These are phyloP conservation scores for Wallacemonas sp. DNA, from an alignment of 208 protist genomes.

Conservation along the genomic window DNA sequence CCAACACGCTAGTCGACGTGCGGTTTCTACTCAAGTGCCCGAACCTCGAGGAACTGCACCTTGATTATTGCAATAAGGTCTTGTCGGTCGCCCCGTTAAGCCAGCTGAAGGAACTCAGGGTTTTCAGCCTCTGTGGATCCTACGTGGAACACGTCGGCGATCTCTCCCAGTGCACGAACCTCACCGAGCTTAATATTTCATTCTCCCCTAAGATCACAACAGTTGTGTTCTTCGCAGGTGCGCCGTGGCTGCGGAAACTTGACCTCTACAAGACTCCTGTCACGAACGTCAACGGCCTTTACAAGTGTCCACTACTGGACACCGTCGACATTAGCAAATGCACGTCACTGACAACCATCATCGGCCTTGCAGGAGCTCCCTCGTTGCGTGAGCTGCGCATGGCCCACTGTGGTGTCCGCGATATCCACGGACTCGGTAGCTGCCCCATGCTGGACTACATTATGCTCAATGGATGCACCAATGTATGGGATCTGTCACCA, in stretches of 20 bases:
- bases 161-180: constrained; percentile 13
- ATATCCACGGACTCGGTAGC: constrained; percentile 2
- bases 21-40: not conserved
- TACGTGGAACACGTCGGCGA: not conserved
- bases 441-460: constrained; percentile 15
- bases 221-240: constrained; percentile 13
- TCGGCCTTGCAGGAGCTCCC: not conserved
- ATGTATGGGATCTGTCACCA: constrained; percentile 7
- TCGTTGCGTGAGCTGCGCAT: not conserved
- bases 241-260: constrained; percentile 10
- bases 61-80: not conserved
- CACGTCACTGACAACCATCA: not conserved
- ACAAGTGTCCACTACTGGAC: constrained; percentile 7
- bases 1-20: not conserved
- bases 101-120: not conserved
- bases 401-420: constrained; percentile 10
- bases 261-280: constrained; percentile 13
- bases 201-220: constrained; percentile 14
- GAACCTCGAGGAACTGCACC: not conserved
- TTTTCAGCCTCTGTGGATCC: not conserved
- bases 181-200: constrained; percentile 5
- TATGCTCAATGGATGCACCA: constrained; percentile 10
- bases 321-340: not conserved
- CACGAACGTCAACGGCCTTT: not conserved
- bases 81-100: not conserved